Evolutionary conservation across 768 basidiomycete species (phyloP).

Genomic region (Mrakia frigida): DNA sequence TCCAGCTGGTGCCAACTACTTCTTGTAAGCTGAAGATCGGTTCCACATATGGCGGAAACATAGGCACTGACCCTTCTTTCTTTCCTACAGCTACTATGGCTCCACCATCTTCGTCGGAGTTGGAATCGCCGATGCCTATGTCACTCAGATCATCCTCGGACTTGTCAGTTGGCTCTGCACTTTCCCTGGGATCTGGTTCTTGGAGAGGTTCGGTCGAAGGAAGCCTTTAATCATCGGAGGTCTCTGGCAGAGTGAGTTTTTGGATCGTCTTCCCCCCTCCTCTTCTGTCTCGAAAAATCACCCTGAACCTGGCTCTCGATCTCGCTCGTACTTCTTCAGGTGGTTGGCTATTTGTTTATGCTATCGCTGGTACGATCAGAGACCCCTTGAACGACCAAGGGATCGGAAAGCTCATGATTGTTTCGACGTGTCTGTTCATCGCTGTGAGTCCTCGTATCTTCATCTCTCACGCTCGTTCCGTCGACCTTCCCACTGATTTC

Average conservation of each 20-base stretch:
- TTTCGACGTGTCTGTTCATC: not conserved
- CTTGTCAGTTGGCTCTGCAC: constrained; percentile 26
- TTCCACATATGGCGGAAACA: too few relatives aligned
- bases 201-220: constrained; percentile 67
- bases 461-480: too few relatives aligned
- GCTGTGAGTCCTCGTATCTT: too few relatives aligned
- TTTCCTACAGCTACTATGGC: constrained; percentile 43
- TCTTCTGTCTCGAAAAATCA: too few relatives aligned
- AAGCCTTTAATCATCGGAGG: constrained; percentile 58
- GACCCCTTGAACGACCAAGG: constrained; percentile 50
- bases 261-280: too few relatives aligned
- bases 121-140: constrained; percentile 56
- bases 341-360: constrained; percentile 9
- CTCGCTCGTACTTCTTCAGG: not conserved
- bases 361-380: constrained; percentile 45
- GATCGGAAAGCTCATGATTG: constrained; percentile 50
- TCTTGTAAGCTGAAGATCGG: not conserved
- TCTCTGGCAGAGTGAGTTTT: constrained; percentile 26
- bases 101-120: constrained; percentile 65
- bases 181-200: constrained; percentile 60
- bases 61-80: not conserved
- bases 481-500: too few relatives aligned
- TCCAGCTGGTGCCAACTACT: constrained; percentile 34
- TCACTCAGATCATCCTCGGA: constrained; percentile 71
- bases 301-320: too few relatives aligned